Evolutionary conservation across 768 basidiomycete species (phyloP), one percentile per base, ranked within the genome.

Genomic region (Boletus coccyginus): DNA sequence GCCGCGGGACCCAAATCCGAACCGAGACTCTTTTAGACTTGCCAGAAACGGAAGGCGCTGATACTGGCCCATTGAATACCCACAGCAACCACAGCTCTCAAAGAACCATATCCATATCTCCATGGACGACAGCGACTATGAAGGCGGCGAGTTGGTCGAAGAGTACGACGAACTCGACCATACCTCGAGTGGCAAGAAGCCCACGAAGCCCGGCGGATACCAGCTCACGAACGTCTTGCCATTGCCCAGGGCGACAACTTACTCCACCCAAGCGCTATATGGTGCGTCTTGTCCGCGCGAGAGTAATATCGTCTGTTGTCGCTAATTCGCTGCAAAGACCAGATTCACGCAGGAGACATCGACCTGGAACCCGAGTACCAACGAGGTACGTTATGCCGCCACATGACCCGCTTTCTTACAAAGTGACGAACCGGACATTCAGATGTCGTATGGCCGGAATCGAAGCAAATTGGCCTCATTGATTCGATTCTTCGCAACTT

Each of bases 361-460:
- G 75, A 88, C 62, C 70, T 90, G 9, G 83, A 90, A 42, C 86
- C 89, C 0, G 90, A 90, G 39, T 92, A 92, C 64, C 90, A 92
- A 65, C 81, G 89, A 65, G 89, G 86, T 85, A 51, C 16, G 57
- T 69, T 21, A 12, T 51, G n/a, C 47, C 16, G 42, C 62, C n/a
- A 45, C 32, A 1, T 9, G 8, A 6, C 11, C 21, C 21, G 0
- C 9, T 24, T n/a, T 17, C 12, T 21, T 21, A 11, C 51, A 19
- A 32, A 45, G 32, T 31, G 17, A 43, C 45, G 14, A 7, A 21
- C 21, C 3, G 24, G 2, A 10, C 5, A 1, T 14, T 11, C 49
- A 89, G 89, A 85, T 46, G 83, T 92, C 39, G 91, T 93, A 1
- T 93, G 90, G 91, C 77, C 87, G 0, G 86, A 89, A 57, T 62